Evolutionary conservation across 306 rosid species (phyloP), one percentile per base, ranked within the genome.

Genomic region (Casuarina glauca): DNA sequence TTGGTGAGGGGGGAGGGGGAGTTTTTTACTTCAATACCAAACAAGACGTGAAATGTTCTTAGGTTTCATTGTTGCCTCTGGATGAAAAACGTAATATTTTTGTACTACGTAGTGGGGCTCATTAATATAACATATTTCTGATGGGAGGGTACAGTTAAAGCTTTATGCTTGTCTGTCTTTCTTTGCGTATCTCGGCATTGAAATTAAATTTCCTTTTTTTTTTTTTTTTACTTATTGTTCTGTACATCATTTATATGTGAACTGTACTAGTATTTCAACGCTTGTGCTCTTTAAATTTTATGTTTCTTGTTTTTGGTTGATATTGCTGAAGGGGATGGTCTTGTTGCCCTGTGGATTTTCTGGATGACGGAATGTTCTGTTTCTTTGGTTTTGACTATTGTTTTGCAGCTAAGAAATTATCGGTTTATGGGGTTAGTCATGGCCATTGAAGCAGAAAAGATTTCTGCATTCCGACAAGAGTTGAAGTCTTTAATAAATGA

Each of bases 341-440:
- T n/a, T 49, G 45, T 26, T 13, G 58, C 52, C 74, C 32, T 36
- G 75, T 26, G 15, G 41, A n/a, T 70, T 11, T 26, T 70, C 19
- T 50, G 13, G 35, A 72, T 51, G 41, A 13, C 11, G 6, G 3
- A 8, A 53, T 17, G n/a, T 51, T 66, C 70, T 58, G 50, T 46
- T 80, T 49, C 70, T 10, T 62, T 17, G 2, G 71, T 41, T 17
- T 16, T 42, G 8, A 41, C 8, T 41, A 41, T 15, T 67, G 5
- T 79, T 78, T 49, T 73, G 84, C 93, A 93, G 94, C 76, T 93
- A 52, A 86, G 75, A 79, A 89, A 76, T 80, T 88, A 89, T 81
- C 74, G 73, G 82, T 45, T 82, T 36, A 83, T 75, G 85, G 97
- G 97, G 13, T 77, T 90, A 75, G 88, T 88, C 81, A 88, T 93